Evolutionary conservation across 2,329 filamentous ascomycete genomes (phyloP), one percentile per base, ranked within the genome.

Genomic region (Botrytis paeoniae): DNA sequence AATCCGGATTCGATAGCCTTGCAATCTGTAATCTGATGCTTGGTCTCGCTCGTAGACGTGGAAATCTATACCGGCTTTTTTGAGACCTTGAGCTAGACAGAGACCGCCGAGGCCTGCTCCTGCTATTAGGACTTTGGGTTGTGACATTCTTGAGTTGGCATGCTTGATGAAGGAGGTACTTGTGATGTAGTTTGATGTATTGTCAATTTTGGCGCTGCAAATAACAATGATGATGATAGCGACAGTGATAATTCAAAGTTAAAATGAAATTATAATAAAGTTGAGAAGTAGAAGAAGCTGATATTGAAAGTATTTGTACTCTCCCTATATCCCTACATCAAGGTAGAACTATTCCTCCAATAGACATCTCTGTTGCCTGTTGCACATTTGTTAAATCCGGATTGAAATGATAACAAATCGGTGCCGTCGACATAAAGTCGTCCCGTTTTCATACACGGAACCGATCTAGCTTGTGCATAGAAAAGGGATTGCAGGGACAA

Each of bases 1-100:
- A 9, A 82, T 75, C 10, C 80, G 78, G 0, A 83, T 75, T 29
- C 82, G 80, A 73, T 83, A 83, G 3, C 83, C 82, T 73, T 84
- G 82, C 25, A 72, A 60, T 25, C 74, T 43, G 35, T 65, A 43
- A 32, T 63, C 81, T 61, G 86, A 82, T 59, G 85, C 82, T 5
- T 78, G 72, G 75, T 89, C 86, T 59, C 86, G 87, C 81, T 90
- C 88, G 77, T 87, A 89, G 63, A 91, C 84, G 60, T 79, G 82
- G 79, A 88, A 89, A 0, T 85, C 87, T 39, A 75, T 72, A n/a
- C 64, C 29, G n/a, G 59, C 62, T n/a, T 74, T 71, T 22, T 63
- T 60, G n/a, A 81, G 77, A 18, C 79, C 79, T 70, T 80, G 77
- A 6, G 79, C 78, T 6, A 82, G 75, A 71, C 79, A 79, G 3